Evolutionary conservation across 2,329 filamentous ascomycete genomes (phyloP).

Genomic region (Colletotrichum echinochloae): DNA sequence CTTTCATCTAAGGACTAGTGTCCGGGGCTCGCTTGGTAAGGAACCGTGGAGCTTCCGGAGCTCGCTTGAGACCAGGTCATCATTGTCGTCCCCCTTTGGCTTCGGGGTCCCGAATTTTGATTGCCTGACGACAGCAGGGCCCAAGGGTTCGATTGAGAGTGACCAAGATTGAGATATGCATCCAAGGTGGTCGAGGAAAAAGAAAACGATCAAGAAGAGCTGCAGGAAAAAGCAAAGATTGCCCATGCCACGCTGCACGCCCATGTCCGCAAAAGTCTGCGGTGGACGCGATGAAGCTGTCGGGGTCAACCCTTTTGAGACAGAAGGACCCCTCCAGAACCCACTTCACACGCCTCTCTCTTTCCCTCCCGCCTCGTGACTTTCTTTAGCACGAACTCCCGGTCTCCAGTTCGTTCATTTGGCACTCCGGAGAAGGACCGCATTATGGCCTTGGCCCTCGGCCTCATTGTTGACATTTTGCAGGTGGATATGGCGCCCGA

Average conservation of each 20-base stretch:
- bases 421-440: constrained; percentile 25
- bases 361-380: constrained; percentile 23
- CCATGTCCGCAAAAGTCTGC: constrained; percentile 29
- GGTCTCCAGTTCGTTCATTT: constrained; percentile 12
- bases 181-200: neutral
- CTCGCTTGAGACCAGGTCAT: neutral
- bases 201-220: neutral
- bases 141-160: constrained; percentile 2
- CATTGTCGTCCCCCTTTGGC: neutral
- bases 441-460: constrained; percentile 10
- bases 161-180: neutral
- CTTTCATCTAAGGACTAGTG: constrained; percentile 26
- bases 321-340: constrained; percentile 21
- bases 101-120: neutral
- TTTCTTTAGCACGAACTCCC: constrained; percentile 18
- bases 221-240: constrained; percentile 22
- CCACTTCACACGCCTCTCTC: constrained; percentile 13
- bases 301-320: constrained; percentile 27
- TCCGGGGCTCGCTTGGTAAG: neutral
- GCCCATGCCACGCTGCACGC: constrained; percentile 8
- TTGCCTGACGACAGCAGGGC: neutral
- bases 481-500: too few relatives aligned
- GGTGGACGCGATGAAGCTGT: constrained; percentile 22
- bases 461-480: neutral
- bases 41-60: neutral